phyloP scores from a whole-genome alignment of 176 grass and related monocot genomes.

The Bromus sterilis region DNA sequence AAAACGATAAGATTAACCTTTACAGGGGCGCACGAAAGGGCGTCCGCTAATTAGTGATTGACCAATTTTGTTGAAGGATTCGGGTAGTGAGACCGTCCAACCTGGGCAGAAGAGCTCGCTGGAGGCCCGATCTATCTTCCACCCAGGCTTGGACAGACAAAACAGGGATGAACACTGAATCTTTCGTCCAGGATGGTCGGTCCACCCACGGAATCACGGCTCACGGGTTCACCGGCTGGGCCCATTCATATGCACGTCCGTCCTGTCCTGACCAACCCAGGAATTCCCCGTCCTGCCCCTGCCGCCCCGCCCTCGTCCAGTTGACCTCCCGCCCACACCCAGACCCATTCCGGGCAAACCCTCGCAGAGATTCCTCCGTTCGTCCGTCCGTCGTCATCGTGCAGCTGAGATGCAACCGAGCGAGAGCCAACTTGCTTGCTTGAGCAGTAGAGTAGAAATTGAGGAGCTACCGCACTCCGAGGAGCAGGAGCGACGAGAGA shows the following conservation, averaged over 20 bases:
- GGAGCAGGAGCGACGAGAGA: too few relatives aligned
- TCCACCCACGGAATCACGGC: background rate
- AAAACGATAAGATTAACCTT: too few relatives aligned
- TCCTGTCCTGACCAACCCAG: too few relatives aligned
- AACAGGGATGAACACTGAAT: too few relatives aligned
- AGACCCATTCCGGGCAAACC: background rate
- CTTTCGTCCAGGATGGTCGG: background rate
- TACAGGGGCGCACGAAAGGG: too few relatives aligned
- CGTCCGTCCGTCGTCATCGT: background rate
- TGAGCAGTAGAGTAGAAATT: background rate
- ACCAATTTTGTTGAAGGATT: too few relatives aligned
- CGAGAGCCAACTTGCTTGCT: background rate
- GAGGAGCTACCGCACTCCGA: conserved; percentile 15
- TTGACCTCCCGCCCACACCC: background rate
- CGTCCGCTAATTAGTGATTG: too few relatives aligned
- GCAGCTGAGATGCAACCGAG: background rate
- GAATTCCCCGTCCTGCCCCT: background rate
- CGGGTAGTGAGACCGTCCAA: too few relatives aligned
- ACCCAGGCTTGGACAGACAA: too few relatives aligned
- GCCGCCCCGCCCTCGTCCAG: too few relatives aligned
- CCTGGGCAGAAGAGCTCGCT: too few relatives aligned
- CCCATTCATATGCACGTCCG: background rate
- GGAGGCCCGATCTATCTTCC: too few relatives aligned
- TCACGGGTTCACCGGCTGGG: background rate
- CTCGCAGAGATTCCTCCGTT: background rate